Base-by-base conservation (phyloP, 2,329 filamentous ascomycete genomes). In the Neonectria magnoliae region DNA sequence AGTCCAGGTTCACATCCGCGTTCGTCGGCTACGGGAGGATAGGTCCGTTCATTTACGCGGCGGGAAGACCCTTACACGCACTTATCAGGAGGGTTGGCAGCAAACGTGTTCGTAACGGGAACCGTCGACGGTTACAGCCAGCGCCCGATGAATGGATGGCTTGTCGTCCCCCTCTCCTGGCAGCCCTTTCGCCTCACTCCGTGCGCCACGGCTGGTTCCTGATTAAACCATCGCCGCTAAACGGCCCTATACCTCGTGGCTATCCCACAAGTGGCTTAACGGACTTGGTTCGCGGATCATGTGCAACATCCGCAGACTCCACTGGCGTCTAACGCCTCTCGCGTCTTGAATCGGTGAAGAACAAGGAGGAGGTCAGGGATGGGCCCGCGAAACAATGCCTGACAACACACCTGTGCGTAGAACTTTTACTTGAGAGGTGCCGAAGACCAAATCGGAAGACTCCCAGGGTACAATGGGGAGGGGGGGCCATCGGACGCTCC, bases 241-340 rank as follows among this genome's bases (percentile, higher is more conserved):
- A 60, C 55, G 56, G 54, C 65, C 61, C 61, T 70, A 67, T 58
- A 58, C 61, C 67, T 69, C 54, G 62, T 65, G 56, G 62, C 71
- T 71, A 73, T 69, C 63, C 71, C 64, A 55, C 70, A 75, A 69
- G 64, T 38, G 68, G 71, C 45, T 69, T 72, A 75, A 76, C 60
- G 41, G 66, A 56, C 65, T 63, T 63, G 54, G 42, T 51, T 73
- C 68, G 65, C 70, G 66, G 64, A 75, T 75, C 72, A 75, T 75
- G 73, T 74, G 73, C 70, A 75, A 74, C 73, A 75, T 75, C 71
- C 68, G 69, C 63, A 68, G 66, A 68, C 67, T 72, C 73, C 73
- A 75, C 73, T 65, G 73, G 71, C 73, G 71, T 76, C 68, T 75
- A 72, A 76, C 73, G 71, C 71, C 70, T 73, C 67, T 71, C 58